A percentile compares a stretch with the other conserved stretches of the same genome.
Evolutionary conservation across 148 eudicot genomes (phyloP).

Genomic region (Dysphania ambrosioides): DNA sequence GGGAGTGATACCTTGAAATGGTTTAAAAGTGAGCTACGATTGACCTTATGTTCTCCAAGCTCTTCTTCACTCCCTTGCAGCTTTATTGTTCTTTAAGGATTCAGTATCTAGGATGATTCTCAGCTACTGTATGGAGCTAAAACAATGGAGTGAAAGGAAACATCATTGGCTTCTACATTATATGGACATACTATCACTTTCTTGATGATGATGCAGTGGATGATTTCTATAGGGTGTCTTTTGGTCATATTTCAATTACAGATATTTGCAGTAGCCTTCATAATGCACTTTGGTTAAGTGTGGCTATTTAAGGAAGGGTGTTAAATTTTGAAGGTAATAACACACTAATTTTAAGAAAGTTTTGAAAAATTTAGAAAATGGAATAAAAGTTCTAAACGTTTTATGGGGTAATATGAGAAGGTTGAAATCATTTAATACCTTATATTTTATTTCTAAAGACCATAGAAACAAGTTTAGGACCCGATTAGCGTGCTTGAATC

Average conservation of each 20-base stretch:
- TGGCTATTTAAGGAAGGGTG: neutral
- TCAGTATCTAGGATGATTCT: neutral
- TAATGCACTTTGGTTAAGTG: neutral
- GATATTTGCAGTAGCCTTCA: neutral
- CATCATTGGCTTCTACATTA: neutral
- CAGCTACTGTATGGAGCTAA: neutral
- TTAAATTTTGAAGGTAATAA: too few species aligned
- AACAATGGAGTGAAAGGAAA: neutral
- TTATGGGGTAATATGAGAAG: too few species aligned
- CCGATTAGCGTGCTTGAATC: too few species aligned
- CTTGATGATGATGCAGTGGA: neutral
- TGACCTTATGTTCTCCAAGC: neutral
- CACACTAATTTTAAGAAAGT: too few species aligned
- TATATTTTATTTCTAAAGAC: too few species aligned
- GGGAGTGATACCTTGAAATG: neutral
- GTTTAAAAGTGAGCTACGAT: neutral
- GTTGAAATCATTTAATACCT: too few species aligned
- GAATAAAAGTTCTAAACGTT: too few species aligned
- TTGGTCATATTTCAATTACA: neutral
- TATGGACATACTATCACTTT: neutral
- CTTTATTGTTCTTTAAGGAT: neutral
- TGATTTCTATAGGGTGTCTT: neutral
- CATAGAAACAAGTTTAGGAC: too few species aligned
- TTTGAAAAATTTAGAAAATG: too few species aligned
- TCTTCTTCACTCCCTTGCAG: neutral